Percentiles rank a stretch among this genome's conserved stretches.
Conservation (phyloP, 2,329 filamentous ascomycete genomes). For the Endocalyx cinctus region DNA sequence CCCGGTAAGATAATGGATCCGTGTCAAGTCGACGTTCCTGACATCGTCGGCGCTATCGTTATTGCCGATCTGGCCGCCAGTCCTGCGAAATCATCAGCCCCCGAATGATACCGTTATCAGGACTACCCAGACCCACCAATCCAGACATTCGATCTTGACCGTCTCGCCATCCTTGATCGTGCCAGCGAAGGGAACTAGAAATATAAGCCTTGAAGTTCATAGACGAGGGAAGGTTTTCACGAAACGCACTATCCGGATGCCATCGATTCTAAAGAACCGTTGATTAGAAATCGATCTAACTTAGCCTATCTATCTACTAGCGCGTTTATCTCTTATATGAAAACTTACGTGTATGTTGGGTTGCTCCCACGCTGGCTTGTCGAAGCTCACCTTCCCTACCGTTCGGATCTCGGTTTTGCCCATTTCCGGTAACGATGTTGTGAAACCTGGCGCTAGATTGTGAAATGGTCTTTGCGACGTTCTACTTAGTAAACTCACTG, state of each 20-base stretch:
- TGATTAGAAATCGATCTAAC: no score
- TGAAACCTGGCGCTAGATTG: no score
- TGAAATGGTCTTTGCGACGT: no score
- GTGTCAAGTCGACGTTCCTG: slow-evolving; percentile 76
- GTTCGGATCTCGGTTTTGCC: slow-evolving; percentile 56
- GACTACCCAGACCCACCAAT: slow-evolving; percentile 61
- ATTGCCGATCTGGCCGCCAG: slow-evolving; percentile 79
- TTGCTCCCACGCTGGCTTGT: slow-evolving; percentile 68
- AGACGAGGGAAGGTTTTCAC: no score
- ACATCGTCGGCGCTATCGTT: slow-evolving; percentile 88
- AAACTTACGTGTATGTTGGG: slow-evolving; percentile 62
- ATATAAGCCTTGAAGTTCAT: no score
- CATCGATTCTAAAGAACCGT: slow-evolving; percentile 67
- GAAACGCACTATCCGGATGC: slow-evolving; percentile 77
- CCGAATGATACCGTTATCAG: no score
- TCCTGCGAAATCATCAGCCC: slow-evolving; percentile 41
- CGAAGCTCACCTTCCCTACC: slow-evolving; percentile 67
- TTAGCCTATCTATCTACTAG: no score
- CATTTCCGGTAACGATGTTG: no score
- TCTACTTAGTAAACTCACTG: no score
- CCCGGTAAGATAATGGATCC: slow-evolving; percentile 82
- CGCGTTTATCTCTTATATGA: slow-evolving; percentile 3
- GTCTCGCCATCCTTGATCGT: slow-evolving; percentile 78
- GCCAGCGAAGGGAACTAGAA: slow-evolving; percentile 68
- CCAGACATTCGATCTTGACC: slow-evolving; percentile 89